phyloP scores from a whole-genome alignment of 768 basidiomycete species.

The Boletus bicolor region DNA sequence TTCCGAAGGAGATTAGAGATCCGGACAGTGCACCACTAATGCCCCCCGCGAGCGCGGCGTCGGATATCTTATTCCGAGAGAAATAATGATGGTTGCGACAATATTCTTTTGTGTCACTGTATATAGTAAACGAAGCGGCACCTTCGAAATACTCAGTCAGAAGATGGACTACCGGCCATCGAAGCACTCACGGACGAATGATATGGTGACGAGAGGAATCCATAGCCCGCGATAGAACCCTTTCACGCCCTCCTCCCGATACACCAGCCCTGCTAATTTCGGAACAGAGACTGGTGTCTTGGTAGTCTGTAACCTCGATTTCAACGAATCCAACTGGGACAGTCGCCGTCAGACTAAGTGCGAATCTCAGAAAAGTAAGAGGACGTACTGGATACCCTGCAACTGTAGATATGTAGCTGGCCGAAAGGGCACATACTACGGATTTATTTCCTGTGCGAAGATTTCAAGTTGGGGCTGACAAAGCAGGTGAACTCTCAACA shows the following conservation, averaged over 20 bases:
- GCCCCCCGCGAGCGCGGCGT: conserved; percentile 75
- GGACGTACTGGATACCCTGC: conserved; percentile 77
- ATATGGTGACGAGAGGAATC: conserved; percentile 93
- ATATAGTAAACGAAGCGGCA: conserved; percentile 89
- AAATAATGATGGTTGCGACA: conserved; percentile 60
- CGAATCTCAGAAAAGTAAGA: neutral
- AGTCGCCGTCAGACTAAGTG: neutral
- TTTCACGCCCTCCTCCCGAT: conserved; percentile 78
- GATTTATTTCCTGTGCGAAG: conserved; percentile 68
- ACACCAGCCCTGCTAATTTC: conserved; percentile 66
- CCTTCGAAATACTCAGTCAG: conserved; percentile 41
- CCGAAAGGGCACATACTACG: conserved; percentile 85
- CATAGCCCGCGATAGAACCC: conserved; percentile 91
- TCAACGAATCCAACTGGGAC: conserved; percentile 83
- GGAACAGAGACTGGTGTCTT: conserved; percentile 73
- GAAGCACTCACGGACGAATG: conserved; percentile 81
- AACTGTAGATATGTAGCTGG: conserved; percentile 89
- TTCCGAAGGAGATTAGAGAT: conserved; percentile 82
- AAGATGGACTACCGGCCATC: neutral
- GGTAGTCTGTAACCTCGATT: conserved; percentile 87
- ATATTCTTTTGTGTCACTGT: conserved; percentile 77
- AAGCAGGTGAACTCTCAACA: neutral
- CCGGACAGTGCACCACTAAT: conserved; percentile 87
- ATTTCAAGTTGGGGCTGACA: conserved; percentile 4
- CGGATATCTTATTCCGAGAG: conserved; percentile 53